Base-by-base conservation (phyloP, 1,284 basidiomycete genomes). In the Puccinia coronata region DNA sequence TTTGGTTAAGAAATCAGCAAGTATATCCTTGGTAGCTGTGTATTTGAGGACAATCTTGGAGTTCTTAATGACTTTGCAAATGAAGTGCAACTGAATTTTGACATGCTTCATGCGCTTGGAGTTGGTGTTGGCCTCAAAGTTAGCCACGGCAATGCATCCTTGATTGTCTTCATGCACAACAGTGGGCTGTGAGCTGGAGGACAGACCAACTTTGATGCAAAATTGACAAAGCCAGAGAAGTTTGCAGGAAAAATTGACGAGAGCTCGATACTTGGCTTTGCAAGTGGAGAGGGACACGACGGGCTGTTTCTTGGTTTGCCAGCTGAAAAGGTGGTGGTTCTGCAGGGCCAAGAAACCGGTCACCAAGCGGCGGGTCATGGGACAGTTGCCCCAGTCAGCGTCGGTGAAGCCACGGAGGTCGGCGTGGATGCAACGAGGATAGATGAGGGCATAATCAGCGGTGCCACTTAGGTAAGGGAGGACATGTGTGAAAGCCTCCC, bases 351-450 rank as follows among this genome's bases (percentile, higher is more conserved):
- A 25, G 25, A 53, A 72, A n/a, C 72, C 72, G 23, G 34, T 57
- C n/a, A 55, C 36, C 1, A 47, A 74, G 1, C 36, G 1, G 4
- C 55, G 16, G 12, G 72, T 39, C 5, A 12, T n/a, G n/a, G 31
- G 55, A 31, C 16, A 74, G 39, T 39, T 41, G 23, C 72, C 75
- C 75, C 75, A 78, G 23, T 78, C 75, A 8, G 75, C 36, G 49
- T 76, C 74, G 4, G 43, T 49, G 49, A 23, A 69, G 31, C 41
- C 63, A 6, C 34, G 9, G 2, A 65, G 61, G 47, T 2, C 12
- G n/a, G 18, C 6, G 3, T 9, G 12, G 25, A 9, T 12, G 5
- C 28, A 4, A 28, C 41, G 75, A 0, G 39, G 16, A 34, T 53
- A 78, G 1, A 41, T 25, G 2, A 78, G 25, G 0, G n/a, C 61